phyloP scores from a whole-genome alignment of 1,139 yeast genomes.

The Debaryomyces singareniensis region DNA sequence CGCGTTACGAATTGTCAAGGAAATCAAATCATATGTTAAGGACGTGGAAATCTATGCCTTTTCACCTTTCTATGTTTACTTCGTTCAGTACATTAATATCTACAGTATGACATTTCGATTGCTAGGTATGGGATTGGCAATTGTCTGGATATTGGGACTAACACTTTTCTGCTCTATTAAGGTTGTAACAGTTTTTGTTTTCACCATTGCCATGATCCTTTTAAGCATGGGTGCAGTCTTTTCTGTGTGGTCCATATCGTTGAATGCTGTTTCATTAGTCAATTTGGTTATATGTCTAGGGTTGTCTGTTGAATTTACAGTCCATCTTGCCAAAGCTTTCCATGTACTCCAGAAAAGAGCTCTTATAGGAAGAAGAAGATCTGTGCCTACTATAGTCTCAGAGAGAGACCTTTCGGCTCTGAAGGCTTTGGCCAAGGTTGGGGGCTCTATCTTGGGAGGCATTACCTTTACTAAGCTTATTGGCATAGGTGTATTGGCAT shows the following conservation, averaged over 20 bases:
- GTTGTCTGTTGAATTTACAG: conserved; percentile 86
- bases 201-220: conserved; percentile 59
- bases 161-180: conserved; percentile 61
- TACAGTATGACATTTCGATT: conserved; percentile 50
- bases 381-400: neutral
- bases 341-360: conserved; percentile 16
- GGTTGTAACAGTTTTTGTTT: conserved; percentile 50
- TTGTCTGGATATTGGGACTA: conserved; percentile 51
- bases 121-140: conserved; percentile 46
- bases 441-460: conserved; percentile 85
- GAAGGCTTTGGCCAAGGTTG: conserved; percentile 63
- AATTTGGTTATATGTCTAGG: conserved; percentile 88
- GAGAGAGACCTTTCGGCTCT: neutral
- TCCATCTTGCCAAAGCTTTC: conserved; percentile 79
- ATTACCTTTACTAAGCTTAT: conserved; percentile 84
- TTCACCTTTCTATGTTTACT: conserved; percentile 87
- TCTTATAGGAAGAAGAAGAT: neutral
- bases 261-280: conserved; percentile 86
- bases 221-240: conserved; percentile 75
- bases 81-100: conserved; percentile 77
- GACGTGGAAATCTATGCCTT: conserved; percentile 69
- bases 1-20: conserved; percentile 62
- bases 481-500: conserved; percentile 82
- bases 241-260: conserved; percentile 67
- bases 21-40: conserved; percentile 39